Evolutionary conservation across 2,329 filamentous ascomycete genomes (phyloP).

Genomic region (Laburnicola sp.): DNA sequence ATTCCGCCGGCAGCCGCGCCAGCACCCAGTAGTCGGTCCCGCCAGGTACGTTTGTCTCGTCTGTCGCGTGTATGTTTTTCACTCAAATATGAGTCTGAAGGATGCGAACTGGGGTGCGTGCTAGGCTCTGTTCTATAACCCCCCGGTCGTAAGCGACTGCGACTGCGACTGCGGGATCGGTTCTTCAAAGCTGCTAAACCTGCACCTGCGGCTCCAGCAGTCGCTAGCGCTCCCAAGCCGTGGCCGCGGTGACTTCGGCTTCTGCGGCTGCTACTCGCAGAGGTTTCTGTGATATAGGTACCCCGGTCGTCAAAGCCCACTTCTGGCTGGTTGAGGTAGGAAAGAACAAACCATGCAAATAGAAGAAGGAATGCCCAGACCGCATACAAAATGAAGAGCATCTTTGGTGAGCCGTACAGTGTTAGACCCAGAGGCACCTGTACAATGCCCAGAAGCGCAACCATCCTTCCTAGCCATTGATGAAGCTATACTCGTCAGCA

Average conservation of each 20-base stretch:
- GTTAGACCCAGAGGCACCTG: conserved; percentile 89
- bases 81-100: conserved; percentile 43
- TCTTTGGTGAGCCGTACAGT: conserved; percentile 85
- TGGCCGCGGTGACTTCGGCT: conserved; percentile 40
- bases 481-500: conserved; percentile 66
- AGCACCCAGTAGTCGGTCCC: conserved; percentile 51
- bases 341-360: conserved; percentile 76
- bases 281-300: conserved; percentile 61
- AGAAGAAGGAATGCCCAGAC: conserved; percentile 75
- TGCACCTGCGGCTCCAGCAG: conserved; percentile 60
- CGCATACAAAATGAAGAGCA: conserved; percentile 82
- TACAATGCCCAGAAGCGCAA: conserved; percentile 78
- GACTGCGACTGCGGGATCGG: conserved; percentile 47
- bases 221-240: conserved; percentile 53
- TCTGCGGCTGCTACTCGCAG: conserved; percentile 47
- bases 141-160: conserved; percentile 30
- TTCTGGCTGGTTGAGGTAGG: conserved; percentile 66
- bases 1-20: conserved; percentile 48
- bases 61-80: conserved; percentile 48
- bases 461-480: conserved; percentile 79
- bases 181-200: conserved; percentile 58
- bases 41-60: conserved; percentile 46
- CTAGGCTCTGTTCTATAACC: conserved; percentile 35
- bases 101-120: conserved; percentile 40
- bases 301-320: conserved; percentile 59